Conservation (phyloP, 495 filamentous ascomycete genomes). For the Margaritispora aquatica region DNA sequence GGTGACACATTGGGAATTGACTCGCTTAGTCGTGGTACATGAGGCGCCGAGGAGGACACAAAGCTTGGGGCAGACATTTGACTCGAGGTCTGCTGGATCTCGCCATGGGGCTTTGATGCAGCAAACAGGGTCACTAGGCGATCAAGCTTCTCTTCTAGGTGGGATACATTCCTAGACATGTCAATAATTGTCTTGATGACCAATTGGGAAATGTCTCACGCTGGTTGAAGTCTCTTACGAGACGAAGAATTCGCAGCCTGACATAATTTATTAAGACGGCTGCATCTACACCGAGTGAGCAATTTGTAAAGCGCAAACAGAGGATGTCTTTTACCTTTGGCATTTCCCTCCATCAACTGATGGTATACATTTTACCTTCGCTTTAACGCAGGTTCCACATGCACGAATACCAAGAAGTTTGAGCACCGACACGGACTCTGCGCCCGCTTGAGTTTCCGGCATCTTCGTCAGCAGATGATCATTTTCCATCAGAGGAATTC, state of each 20-base stretch:
- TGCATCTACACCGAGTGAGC: neutral
- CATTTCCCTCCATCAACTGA: neutral
- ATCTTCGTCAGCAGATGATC: neutral
- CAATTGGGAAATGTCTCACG: neutral
- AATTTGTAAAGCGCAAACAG: neutral
- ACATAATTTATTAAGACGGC: neutral
- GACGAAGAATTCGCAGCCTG: neutral
- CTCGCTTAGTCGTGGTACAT: neutral
- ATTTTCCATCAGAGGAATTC: too few relatives aligned
- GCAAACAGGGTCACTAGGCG: neutral
- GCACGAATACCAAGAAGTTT: slow-evolving; percentile 3
- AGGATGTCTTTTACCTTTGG: slow-evolving; percentile 1
- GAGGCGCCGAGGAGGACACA: neutral
- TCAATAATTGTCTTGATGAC: neutral
- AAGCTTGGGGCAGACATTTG: neutral
- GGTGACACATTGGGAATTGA: neutral
- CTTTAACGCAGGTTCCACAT: slow-evolving; percentile 7
- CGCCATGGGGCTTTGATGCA: neutral
- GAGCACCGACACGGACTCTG: neutral
- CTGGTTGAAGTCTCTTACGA: neutral
- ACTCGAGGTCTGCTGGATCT: neutral
- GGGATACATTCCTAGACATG: neutral
- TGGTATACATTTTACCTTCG: slow-evolving; percentile 10
- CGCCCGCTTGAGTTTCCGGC: neutral
- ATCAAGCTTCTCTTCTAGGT: slow-evolving; percentile 6